Evolutionary conservation across 495 filamentous ascomycete species (phyloP), one percentile per base, ranked within the genome.

Genomic region (Acidomyces sp.): DNA sequence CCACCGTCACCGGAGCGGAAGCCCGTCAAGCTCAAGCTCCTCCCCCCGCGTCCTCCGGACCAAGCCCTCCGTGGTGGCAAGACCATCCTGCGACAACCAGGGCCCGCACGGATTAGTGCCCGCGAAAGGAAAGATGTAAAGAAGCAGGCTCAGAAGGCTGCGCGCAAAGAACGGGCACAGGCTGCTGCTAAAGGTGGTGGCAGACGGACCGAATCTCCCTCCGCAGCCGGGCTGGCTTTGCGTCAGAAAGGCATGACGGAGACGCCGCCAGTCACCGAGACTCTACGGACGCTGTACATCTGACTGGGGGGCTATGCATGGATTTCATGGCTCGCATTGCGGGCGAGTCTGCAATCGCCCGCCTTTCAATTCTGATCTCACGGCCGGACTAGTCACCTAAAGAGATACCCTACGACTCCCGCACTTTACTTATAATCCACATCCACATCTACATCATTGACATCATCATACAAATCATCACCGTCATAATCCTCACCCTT

Each of bases 121-220:
- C 58, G 61, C 15, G 51, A 67, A 23, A 32, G 40, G 9, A 57
- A 55, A 32, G 58, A 53, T 37, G 45, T 55, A 33, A 65, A 62
- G 46, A 70, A 70, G 45, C 37, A 46, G 12, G 60, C 59, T 1
- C 65, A 66, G 49, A 70, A 70, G 46, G 57, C 57, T 13, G 63
- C 63, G 11, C 54, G 59, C 19, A 70, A 62, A 48, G 56, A 64
- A 48, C 57, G 62, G 19, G 57, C 58, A 15, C 55, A 53, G 27
- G 51, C 55, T n/a, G 45, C 43, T 3, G 25, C 44, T 5, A 38
- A 21, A 28, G 28, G 34, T 21, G 20, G 46, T 31, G 15, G 20
- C 13, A 27, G 7, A n/a, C 30, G 24, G n/a, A 34, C 28, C n/a
- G 27, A 39, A 24, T 39, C 42, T 23, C 34, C 46, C 5, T 36